These are phyloP conservation scores for Suillus lakei DNA, from an alignment of 768 basidiomycete species.

Conservation along the genomic window DNA sequence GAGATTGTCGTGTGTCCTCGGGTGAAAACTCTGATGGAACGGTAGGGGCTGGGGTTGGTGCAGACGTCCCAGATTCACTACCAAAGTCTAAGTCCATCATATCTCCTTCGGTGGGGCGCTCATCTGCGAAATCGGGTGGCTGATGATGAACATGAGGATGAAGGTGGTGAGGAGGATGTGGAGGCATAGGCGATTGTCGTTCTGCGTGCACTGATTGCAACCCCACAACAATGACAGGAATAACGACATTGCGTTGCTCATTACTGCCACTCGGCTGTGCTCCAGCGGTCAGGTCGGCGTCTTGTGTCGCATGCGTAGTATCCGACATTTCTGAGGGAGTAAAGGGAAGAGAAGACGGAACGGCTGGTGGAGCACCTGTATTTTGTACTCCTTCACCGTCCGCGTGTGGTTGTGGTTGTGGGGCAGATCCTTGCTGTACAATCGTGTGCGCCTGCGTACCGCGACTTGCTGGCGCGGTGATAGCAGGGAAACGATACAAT, in stretches of 20 bases:
- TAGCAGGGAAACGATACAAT: constrained; percentile 80
- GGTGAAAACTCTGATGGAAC: constrained; percentile 20
- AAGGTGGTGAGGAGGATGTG: constrained; percentile 19
- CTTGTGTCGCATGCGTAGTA: constrained; percentile 12
- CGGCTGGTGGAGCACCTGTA: constrained; percentile 22
- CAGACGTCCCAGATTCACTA: constrained; percentile 3
- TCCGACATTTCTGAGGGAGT: constrained; percentile 22
- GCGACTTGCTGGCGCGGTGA: constrained; percentile 44
- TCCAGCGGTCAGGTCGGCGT: constrained; percentile 13
- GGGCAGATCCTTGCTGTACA: constrained; percentile 12
- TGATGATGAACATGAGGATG: constrained; percentile 16
- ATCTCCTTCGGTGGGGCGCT: constrained; percentile 25
- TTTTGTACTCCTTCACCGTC: constrained; percentile 24
- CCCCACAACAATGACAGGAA: constrained; percentile 85
- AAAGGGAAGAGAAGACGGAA: constrained; percentile 14
- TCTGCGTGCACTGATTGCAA: constrained; percentile 72
- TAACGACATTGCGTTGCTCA: constrained; percentile 53
- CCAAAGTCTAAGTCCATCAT: constrained; percentile 31
- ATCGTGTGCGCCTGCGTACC: constrained; percentile 19
- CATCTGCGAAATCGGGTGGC: constrained; percentile 22
- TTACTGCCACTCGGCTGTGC: constrained; percentile 11
- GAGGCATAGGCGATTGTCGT: constrained; percentile 33
- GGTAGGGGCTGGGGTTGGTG: constrained; percentile 22
- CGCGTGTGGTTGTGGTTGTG: constrained; percentile 15
- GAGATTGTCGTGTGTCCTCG: constrained; percentile 24